Base-by-base conservation (phyloP, 2,329 filamentous ascomycete species). In the Orbilia blumenaviensis region DNA sequence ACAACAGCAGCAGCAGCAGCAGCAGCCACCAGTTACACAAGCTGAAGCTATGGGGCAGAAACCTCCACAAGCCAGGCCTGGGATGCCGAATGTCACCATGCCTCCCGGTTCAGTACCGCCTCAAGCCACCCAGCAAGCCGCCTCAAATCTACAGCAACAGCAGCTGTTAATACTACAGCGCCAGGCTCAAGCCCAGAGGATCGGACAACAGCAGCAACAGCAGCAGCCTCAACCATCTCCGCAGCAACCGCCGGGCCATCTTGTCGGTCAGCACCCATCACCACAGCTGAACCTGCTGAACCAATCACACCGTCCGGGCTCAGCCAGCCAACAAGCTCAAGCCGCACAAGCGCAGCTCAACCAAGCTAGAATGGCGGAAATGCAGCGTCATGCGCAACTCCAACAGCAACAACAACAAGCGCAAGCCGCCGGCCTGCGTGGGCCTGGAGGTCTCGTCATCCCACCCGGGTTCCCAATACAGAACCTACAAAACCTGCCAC, bases 261-360 rank as follows among this genome's bases (percentile, higher is more conserved):
- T 75, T 21, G 52, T 75, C 16, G 69, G 69, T 4, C 69, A 75
- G 36, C 69, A 75, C 29, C 48, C 69, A 18, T 75, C 69, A 2
- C 69, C 69, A 2, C 54, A 58, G 8, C 18, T 75, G 27, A 75
- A 63, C 46, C 46, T 75, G 2, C 69, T 75, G 44, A 75, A 75
- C 32, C 69, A 75, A 36, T n/a, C 69, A 34, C 69, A 66, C 12
- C 54, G 61, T 1, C 69, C 69, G 8, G 54, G 44, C 23, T 42
- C 50, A 14, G 48, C 69, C 54, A 67, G 63, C 27, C 63, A 61
- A 16, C 69, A 75, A 42, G 69, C 69, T 9, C 50, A 44, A 5
- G 62, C 61, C 4, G 69, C 69, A 8, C 52, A 32, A 6, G 18
- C 36, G 9, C 68, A 74, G 36, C 69, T 75, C 25, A 67, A 67